Evolutionary conservation across 139 green algal species (phyloP), one percentile per base, ranked within the genome.

Genomic region (Chlamydomonas incerta): DNA sequence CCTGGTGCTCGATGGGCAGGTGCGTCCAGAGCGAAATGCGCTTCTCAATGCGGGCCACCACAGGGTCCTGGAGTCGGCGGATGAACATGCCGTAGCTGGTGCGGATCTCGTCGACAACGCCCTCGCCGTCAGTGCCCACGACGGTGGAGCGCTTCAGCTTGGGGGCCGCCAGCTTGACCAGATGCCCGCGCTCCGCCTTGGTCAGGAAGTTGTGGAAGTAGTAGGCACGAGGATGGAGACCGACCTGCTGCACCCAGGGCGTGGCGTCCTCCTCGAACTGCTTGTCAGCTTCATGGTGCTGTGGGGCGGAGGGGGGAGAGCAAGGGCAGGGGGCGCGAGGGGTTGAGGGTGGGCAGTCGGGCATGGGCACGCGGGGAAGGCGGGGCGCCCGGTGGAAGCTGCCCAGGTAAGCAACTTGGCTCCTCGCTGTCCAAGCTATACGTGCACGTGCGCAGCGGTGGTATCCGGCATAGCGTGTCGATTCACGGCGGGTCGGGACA

Each of bases 121-220:
- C 83, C 23, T 88, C 83, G 34, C 93, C 85, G 20, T 71, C 46
- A 18, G 68, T 52, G 29, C 94, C 93, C 34, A 97, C 93, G 41
- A 97, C 95, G 10, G 92, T 95, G 5, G 92, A 96, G 58, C 92
- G 87, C 68, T 91, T 90, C 90, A 97, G 94, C 89, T 94, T 5
- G 91, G 86, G 74, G 92, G 85, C 85, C 9, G 85, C 76, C 6
- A 89, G 23, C n/a, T 55, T 65, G 11, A 89, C 86, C 31, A 97
- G 90, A 69, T 97, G 95, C 2, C 94, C 89, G 21, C 89, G 92
- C 81, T 96, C 95, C 11, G 86, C 89, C 3, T 79, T 47, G 17
- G 88, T 92, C 20, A 98, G 85, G 74, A 98, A 97, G 90, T 95
- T 95, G 89, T 98, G 95, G 80, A 92, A 96, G 26, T 96, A 46